Percentiles rank a stretch among this genome's conserved stretches.
Evolutionary conservation across 164 flowering plant species (phyloP).

Genomic region (Magnolia kwangsiensis): DNA sequence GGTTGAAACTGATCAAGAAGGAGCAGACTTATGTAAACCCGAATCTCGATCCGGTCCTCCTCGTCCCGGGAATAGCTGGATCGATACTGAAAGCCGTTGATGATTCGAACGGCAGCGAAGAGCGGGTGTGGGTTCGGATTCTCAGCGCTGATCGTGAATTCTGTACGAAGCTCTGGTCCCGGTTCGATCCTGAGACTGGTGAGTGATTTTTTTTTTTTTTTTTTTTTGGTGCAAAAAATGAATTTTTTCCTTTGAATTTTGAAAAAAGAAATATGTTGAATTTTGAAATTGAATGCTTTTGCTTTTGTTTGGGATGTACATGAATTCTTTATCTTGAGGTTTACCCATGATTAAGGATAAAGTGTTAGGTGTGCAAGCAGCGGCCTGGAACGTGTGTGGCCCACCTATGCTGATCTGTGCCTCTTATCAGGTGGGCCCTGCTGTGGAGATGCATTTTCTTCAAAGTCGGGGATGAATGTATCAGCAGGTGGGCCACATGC

Average conservation of each 20-base stretch:
- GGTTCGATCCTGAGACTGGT: slow-evolving; percentile 82
- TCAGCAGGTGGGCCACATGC: too few relatives aligned
- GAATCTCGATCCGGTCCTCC: slow-evolving; percentile 82
- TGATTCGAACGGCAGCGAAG: slow-evolving; percentile 43
- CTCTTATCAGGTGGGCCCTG: too few relatives aligned
- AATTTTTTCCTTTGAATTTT: not conserved
- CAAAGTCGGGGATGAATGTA: too few relatives aligned
- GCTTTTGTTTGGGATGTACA: not conserved
- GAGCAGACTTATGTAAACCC: slow-evolving; percentile 66
- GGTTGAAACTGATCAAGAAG: slow-evolving; percentile 51
- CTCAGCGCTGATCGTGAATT: slow-evolving; percentile 71
- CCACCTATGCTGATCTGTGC: too few relatives aligned
- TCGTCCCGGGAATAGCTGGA: slow-evolving; percentile 96
- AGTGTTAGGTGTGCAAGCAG: too few relatives aligned
- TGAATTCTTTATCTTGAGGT: too few relatives aligned
- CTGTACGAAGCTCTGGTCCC: slow-evolving; percentile 87
- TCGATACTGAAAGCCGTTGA: slow-evolving; percentile 79
- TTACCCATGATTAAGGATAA: too few relatives aligned
- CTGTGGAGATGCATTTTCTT: too few relatives aligned
- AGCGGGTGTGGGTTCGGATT: slow-evolving; percentile 91
- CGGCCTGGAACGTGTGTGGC: too few relatives aligned
- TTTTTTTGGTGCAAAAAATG: not conserved
- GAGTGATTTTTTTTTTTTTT: slow-evolving; percentile 2
- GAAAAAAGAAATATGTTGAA: not conserved
- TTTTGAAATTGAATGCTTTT: not conserved